Conservation (phyloP, 2,329 filamentous ascomycete genomes). For the Cladophialophora bantiana region DNA sequence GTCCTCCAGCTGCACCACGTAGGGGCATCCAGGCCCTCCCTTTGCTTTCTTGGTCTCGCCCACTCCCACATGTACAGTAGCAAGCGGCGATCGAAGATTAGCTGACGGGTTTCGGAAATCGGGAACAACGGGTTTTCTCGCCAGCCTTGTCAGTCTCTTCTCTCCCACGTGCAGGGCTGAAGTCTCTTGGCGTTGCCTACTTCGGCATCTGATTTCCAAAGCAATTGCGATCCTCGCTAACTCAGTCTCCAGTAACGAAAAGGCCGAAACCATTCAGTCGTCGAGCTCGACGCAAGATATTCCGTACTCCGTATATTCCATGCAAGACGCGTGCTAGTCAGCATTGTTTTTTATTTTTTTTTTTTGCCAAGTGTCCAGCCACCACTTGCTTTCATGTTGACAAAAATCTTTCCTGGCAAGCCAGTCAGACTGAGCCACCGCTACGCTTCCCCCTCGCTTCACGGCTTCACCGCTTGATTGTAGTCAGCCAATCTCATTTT, state of each 20-base stretch:
- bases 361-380: not conserved
- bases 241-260: not conserved
- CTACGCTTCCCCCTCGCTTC: not conserved
- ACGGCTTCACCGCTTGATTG: constrained; percentile 5
- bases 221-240: not conserved
- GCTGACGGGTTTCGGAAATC: not conserved
- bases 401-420: not conserved
- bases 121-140: not conserved
- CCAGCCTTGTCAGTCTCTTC: not conserved
- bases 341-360: not conserved
- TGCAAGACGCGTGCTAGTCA: not conserved
- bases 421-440: constrained; percentile 3
- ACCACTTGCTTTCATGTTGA: not conserved
- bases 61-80: constrained; percentile 3
- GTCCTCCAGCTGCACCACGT: not conserved
- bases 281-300: not conserved
- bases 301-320: no score
- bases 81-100: not conserved
- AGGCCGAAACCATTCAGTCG: not conserved
- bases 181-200: not conserved
- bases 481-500: not conserved
- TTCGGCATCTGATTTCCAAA: no score
- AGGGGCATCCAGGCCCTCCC: not conserved
- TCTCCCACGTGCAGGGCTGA: constrained; percentile 13
- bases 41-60: not conserved